Base-by-base conservation (phyloP, 2,329 filamentous ascomycete genomes). In the Juglanconis oblonga region DNA sequence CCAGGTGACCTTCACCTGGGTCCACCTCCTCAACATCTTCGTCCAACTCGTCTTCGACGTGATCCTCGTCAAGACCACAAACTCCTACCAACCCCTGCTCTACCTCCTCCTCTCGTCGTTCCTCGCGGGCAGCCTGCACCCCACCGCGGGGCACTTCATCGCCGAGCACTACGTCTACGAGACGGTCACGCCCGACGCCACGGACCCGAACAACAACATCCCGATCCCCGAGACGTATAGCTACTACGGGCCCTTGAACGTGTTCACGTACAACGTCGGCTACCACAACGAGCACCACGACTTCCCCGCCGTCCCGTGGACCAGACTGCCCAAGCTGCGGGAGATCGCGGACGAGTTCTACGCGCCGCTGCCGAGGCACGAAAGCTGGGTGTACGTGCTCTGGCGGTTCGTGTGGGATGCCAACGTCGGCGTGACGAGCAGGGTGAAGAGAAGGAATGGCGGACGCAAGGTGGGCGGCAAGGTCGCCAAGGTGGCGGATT, bases 271-370 rank as follows among this genome's bases (percentile, higher is more conserved):
- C 81, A 99, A 99, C 69, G 95, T 99, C 50, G 95, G 95, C 56
- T 79, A 97, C 70, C 95, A 99, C 80, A 99, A 99, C 73, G 95
- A 99, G 80, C 95, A 99, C 76, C 95, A 99, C 74, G 95, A 99
- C 75, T 99, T 99, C 77, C 95, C 95, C 10, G 95, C 95, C 52
- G 86, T 99, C 51, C 94, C 95, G 0, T 99, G 95, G 95, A 97
- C 92, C 9, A 83, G 89, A 36, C 82, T 99, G 44, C 90, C 88
- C 57, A 82, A 81, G 70, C 80, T 99, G 57, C 87, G 93, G 70
- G 77, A 86, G 64, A 90, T 96, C 59, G 95, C 95, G 1, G 83
- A 83, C 65, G 95, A 98, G 76, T 99, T 97, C 72, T 99, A 99
- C 76, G 86, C 89, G 65, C 89, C 90, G 62, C 78, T 99, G 66